Base-by-base conservation (phyloP, 2,329 filamentous ascomycete species). In the Clonostachys chloroleuca region DNA sequence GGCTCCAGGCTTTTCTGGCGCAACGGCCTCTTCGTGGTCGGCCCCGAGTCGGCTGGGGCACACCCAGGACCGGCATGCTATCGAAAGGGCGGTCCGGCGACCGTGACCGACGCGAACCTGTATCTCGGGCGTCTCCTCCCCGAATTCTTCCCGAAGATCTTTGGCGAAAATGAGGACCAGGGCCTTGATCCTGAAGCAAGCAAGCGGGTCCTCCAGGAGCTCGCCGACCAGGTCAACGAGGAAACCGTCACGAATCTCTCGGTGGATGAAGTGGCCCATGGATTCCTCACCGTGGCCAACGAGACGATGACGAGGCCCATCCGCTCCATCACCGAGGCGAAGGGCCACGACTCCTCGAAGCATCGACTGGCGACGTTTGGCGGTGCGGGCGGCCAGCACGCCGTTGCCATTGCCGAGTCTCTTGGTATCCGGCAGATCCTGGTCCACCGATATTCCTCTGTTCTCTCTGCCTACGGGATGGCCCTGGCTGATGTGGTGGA, bases 111-210 rank as follows among this genome's bases (percentile, higher is more conserved):
- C 61, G 92, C 92, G 2, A 96, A 96, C 56, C 66, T 96, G 6
- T 89, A 89, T 56, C 80, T 96, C 0, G 91, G 92, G 0, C 80
- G 92, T 37, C 72, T 97, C 5, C 68, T 96, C 2, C 92, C 92
- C 0, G 89, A 95, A 51, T 95, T 94, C 73, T 96, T 96, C 59
- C 92, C 92, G 1, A 92, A 92, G 63, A 96, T 97, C 49, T 96
- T 97, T 57, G 92, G 92, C 42, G 86, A 89, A 63, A 86, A 92
- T 41, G 92, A 96, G 61, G 77, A 96, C 48, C 81, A 94, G 62
- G 84, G 84, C 0, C 68, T 96, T 2, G 91, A 96, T 60, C 73
- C 80, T 2, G 78, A 86, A 48, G 87, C 88, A 1, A 95, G 89
- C 56, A 79, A 83, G 61, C 83, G 80, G 56, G 77, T 89, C 1